Evolutionary conservation across 768 basidiomycete species (phyloP).

Genomic region (Tylopilus sp.): DNA sequence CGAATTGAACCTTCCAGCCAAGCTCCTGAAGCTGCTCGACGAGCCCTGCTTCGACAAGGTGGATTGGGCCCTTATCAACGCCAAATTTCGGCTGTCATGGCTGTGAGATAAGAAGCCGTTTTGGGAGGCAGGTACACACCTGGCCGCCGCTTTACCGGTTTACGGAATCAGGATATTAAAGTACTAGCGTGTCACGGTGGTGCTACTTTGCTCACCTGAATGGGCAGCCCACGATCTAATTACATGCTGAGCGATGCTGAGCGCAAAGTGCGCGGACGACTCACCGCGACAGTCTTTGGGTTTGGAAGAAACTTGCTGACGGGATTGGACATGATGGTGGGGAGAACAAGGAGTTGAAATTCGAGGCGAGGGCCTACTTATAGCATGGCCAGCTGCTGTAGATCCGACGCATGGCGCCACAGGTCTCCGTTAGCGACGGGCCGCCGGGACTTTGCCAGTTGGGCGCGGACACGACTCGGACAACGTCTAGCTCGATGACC

Average conservation of each 20-base stretch:
- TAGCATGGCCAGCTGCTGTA: neutral
- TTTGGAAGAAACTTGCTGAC: conserved; percentile 37
- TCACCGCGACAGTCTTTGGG: conserved; percentile 77
- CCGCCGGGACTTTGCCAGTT: neutral
- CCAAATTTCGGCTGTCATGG: conserved; percentile 62
- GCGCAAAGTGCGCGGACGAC: conserved; percentile 30
- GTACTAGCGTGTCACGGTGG: neutral
- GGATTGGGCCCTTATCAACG: conserved; percentile 86
- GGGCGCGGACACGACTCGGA: neutral
- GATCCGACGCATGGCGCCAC: neutral
- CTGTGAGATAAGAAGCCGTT: conserved; percentile 11
- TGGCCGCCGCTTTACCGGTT: conserved; percentile 27
- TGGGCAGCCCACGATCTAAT: conserved; percentile 88
- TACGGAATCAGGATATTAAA: conserved; percentile 9
- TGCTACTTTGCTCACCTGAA: conserved; percentile 65
- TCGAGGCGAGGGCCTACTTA: neutral
- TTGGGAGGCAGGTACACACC: conserved; percentile 17
- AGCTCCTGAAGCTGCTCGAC: conserved; percentile 69
- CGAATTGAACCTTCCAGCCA: conserved; percentile 88
- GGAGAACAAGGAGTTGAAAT: neutral
- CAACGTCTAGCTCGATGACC: too few relatives aligned
- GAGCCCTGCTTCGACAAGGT: conserved; percentile 85
- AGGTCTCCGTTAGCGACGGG: neutral
- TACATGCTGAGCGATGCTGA: conserved; percentile 5
- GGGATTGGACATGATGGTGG: conserved; percentile 20